A percentile compares a stretch with the other conserved stretches of the same genome.
Evolutionary conservation across 148 eudicot species (phyloP).

Genomic region (Simmondsia chinensis): DNA sequence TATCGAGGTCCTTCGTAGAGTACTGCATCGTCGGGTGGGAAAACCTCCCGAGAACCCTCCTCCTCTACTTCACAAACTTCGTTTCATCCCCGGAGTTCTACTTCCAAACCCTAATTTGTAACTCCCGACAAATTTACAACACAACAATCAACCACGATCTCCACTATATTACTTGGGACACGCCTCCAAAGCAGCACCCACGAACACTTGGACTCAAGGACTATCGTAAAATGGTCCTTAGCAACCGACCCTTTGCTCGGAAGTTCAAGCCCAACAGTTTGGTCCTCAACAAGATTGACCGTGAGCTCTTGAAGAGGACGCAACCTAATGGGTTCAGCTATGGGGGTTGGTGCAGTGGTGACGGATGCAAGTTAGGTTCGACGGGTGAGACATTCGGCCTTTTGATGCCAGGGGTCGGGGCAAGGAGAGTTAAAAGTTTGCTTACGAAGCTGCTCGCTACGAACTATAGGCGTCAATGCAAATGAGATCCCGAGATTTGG

Average conservation of each 20-base stretch:
- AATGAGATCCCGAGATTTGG: constrained; percentile 32
- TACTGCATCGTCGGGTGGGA: constrained; percentile 75
- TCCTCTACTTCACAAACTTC: constrained; percentile 88
- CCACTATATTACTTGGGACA: constrained; percentile 79
- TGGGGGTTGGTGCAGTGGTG: constrained; percentile 79
- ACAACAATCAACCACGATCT: constrained; percentile 78
- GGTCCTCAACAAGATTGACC: constrained; percentile 65
- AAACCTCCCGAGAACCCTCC: constrained; percentile 85
- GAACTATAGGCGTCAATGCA: constrained; percentile 45
- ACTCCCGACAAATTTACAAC: constrained; percentile 64
- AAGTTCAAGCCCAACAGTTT: constrained; percentile 73
- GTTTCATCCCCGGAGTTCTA: constrained; percentile 90
- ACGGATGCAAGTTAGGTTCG: constrained; percentile 10
- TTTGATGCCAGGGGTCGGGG: constrained; percentile 54
- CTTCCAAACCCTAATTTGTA: constrained; percentile 87
- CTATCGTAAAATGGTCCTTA: constrained; percentile 61
- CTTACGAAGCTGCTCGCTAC: constrained; percentile 37
- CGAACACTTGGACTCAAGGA: constrained; percentile 63
- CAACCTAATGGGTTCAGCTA: constrained; percentile 23
- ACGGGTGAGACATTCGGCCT: constrained; percentile 49
- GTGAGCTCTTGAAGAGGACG: constrained; percentile 44
- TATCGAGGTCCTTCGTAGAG: constrained; percentile 84
- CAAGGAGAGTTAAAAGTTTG: constrained; percentile 45
- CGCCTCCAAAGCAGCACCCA: constrained; percentile 90
- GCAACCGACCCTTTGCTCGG: constrained; percentile 78